These are phyloP conservation scores for Yarrowia bubula DNA, from an alignment of 805 yeast genomes.

Conservation along the genomic window DNA sequence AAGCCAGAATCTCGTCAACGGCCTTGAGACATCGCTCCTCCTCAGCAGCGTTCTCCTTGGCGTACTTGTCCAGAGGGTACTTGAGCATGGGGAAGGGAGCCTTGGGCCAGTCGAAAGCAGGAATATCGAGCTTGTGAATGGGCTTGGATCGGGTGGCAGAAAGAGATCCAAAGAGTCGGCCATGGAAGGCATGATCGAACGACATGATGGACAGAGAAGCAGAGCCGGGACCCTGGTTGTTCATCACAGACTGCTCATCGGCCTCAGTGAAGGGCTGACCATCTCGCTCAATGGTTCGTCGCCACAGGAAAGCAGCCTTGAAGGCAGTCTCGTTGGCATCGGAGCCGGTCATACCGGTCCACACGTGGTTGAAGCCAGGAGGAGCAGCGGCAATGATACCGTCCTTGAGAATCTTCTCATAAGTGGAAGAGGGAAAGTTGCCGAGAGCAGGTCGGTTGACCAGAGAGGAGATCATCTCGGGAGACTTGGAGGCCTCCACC, in stretches of 20 bases:
- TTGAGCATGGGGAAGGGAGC: constrained; percentile 84
- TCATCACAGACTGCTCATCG: constrained; percentile 74
- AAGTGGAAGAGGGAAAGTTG: constrained; percentile 71
- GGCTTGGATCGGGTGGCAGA: constrained; percentile 93
- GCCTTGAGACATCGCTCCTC: constrained; percentile 76
- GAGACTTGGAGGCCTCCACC: constrained; percentile 64
- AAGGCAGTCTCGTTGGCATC: constrained; percentile 88
- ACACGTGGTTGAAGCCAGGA: constrained; percentile 67
- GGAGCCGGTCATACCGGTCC: constrained; percentile 82
- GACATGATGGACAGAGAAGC: constrained; percentile 84
- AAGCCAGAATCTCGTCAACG: constrained; percentile 66
- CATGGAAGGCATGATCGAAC: constrained; percentile 89
- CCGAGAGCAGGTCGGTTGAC: constrained; percentile 85
- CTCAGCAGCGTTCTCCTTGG: constrained; percentile 64
- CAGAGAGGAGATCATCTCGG: constrained; percentile 67
- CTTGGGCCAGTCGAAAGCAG: constrained; percentile 95
- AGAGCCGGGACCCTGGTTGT: constrained; percentile 81
- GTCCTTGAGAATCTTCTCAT: constrained; percentile 48
- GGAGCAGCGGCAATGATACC: constrained; percentile 74
- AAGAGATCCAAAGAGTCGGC: constrained; percentile 88
- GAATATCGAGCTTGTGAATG: constrained; percentile 82
- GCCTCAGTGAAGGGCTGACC: constrained; percentile 59
- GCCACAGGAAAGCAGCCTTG: constrained; percentile 84
- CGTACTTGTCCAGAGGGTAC: constrained; percentile 75
- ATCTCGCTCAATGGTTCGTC: constrained; percentile 62